phyloP scores from a whole-genome alignment of 2,329 filamentous ascomycete genomes.

The Coleophoma crateriformis region DNA sequence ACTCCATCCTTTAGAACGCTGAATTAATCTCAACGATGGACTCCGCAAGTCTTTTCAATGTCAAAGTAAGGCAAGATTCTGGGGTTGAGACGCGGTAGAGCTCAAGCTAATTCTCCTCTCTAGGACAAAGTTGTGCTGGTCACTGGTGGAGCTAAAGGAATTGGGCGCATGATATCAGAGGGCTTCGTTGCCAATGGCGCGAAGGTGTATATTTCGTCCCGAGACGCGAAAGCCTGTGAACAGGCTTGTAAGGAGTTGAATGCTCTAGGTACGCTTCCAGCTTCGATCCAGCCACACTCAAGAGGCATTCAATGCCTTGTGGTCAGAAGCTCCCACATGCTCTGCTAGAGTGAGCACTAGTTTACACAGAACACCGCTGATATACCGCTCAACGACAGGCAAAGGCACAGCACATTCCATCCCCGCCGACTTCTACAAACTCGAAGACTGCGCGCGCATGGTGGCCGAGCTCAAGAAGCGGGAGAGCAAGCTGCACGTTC shows the following conservation, averaged over 20 bases:
- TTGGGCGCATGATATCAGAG: conserved; percentile 63
- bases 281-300: too few relatives aligned
- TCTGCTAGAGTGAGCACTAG: too few relatives aligned
- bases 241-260: conserved; percentile 54
- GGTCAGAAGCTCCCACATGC: too few relatives aligned
- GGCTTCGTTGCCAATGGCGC: conserved; percentile 61
- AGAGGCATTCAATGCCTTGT: too few relatives aligned
- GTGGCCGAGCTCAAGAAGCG: conserved; percentile 48
- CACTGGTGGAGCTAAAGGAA: conserved; percentile 55
- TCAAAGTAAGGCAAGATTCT: conserved; percentile 41
- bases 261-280: conserved; percentile 34
- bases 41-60: conserved; percentile 46
- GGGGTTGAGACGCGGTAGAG: background rate
- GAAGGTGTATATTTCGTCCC: conserved; percentile 65
- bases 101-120: background rate
- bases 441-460: conserved; percentile 51
- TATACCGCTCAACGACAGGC: conserved; percentile 17
- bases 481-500: conserved; percentile 51
- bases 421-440: conserved; percentile 56
- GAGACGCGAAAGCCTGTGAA: conserved; percentile 55
- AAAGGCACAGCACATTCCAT: conserved; percentile 53
- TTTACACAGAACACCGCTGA: too few relatives aligned
- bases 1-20: too few relatives aligned
- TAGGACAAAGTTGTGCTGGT: conserved; percentile 51
- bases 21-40: conserved; percentile 38